Percentiles rank a stretch among this genome's conserved stretches.
These are phyloP conservation scores for Cinnamomum chago DNA, from an alignment of 164 flowering plant species.

Conservation along the genomic window DNA sequence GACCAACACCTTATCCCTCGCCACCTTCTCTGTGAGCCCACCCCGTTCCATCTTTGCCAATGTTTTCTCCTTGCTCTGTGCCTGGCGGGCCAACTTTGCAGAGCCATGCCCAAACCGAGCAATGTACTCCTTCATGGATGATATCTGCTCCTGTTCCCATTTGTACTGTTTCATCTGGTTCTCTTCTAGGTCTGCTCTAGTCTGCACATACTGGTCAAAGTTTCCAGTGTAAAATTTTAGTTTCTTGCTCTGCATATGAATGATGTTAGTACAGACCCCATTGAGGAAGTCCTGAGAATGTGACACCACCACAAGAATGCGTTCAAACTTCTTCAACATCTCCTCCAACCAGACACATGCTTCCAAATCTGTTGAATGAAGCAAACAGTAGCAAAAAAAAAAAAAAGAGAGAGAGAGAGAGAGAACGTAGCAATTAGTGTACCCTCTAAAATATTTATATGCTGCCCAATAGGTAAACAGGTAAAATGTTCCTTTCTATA, in stretches of 20 bases:
- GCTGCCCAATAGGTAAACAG: too few species aligned
- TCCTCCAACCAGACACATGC: constrained; percentile 99
- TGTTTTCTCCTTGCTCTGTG: constrained; percentile 97
- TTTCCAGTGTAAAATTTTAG: constrained; percentile 84
- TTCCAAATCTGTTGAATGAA: constrained; percentile 61
- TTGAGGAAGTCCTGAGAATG: constrained; percentile 96
- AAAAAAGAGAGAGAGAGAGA: too few species aligned
- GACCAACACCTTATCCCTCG: constrained; percentile 60
- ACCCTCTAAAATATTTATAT: neutral
- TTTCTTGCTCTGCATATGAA: constrained; percentile 89
- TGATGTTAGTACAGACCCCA: constrained; percentile 95
- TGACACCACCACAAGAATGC: constrained; percentile 89
- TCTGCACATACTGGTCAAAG: constrained; percentile 88
- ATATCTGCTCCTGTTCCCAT: constrained; percentile 98
- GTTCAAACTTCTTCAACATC: constrained; percentile 76
- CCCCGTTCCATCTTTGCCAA: constrained; percentile 97
- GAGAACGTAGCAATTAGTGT: neutral
- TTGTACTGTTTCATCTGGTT: constrained; percentile 97
- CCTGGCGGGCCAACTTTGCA: constrained; percentile 94
- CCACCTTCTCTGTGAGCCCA: constrained; percentile 88
- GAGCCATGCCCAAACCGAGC: constrained; percentile 98
- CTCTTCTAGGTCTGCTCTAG: constrained; percentile 92
- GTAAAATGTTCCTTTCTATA: too few species aligned
- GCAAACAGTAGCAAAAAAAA: neutral
- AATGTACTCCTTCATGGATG: constrained; percentile 91